Base-by-base conservation (phyloP, 441 rosid genomes). In the Populus hybrid region DNA sequence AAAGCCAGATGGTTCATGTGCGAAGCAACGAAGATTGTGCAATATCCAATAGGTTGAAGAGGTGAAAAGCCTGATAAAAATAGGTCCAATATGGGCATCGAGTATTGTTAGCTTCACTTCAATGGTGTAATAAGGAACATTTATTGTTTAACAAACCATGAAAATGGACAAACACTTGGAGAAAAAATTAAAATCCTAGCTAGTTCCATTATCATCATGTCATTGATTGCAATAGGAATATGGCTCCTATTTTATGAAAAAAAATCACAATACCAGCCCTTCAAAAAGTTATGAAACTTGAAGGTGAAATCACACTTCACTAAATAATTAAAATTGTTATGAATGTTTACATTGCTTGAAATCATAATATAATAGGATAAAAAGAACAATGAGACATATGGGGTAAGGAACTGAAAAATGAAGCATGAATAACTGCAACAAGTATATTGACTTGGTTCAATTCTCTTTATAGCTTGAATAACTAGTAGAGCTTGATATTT, bases 241-340 rank as follows among this genome's bases (percentile, higher is more conserved):
- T 94, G 93, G 96, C 83, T 94, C 75, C 97, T 96, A 3, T 38
- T 94, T 73, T 94, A 91, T 32, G 95, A 23, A 23, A 92, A 82
- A 80, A 89, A 42, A 9, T 92, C 72, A 23, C 90, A 11, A 90
- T 92, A 12, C 91, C 92, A 0, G 67, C 79, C 59, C 87, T 91
- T 8, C 76, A 89, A 26, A 86, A 79, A 77, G 65, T 89, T 83
- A 94, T 95, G 28, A 88, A 87, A 69, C 84, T 70, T 18, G 88
- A 87, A 78, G 89, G 89, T 1, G 98, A 96, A 16, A 85, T 92
- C 76, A 90, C 82, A 32, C 59, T 80, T 63, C 78, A 75, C 10
- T 96, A 94, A 80, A 86, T 91, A 70, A 86, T 89, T n/a, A 92
- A 92, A 36, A 36, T 36, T 36, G 38, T 30, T 30, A 30, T 0